Base-by-base conservation (phyloP, 805 yeast genomes). In the Metschnikowia shivogae region DNA sequence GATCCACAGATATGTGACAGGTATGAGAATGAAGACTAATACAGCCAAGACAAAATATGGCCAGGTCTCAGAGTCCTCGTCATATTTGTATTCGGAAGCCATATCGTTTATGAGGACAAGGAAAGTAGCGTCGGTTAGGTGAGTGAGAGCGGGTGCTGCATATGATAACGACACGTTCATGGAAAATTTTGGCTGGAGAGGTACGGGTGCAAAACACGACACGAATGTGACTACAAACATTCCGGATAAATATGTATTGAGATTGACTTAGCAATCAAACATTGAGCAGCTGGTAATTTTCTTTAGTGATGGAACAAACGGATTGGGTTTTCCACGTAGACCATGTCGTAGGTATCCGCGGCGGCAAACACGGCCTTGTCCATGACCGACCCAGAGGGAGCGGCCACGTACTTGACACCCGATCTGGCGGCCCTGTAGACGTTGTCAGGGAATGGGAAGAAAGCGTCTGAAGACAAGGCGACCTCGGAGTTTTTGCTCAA, bases 361-460 rank as follows among this genome's bases (percentile, higher is more conserved):
- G 98, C 97, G 49, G 82, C 89, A 54, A 92, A 82, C 36, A 93
- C 99, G 46, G 90, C 96, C 74, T 86, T 84, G 72, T 93, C 99
- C 89, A 89, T 92, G 52, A 93, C 97, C 17, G 97, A 89, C 47
- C 99, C 99, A 41, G 95, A 81, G 47, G 99, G 96, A 42, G 99
- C 99, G 60, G 96, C 95, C 64, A 93, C 78, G 73, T 75, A 93
- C 70, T 88, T 89, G 58, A 90, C 99, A 67, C 99, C 99, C 14
- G 95, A 85, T 76, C 87, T 82, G 42, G 83, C 97, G 54, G 98
- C 98, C 69, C 99, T 83, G 81, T 92, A 89, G 57, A 93, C 96
- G 64, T 93, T 93, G 70, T 93, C 99, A 55, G 98, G 93, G 93
- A 93, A 93, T 72, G 99, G 99, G 95, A 93, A 93, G 82, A 93